phyloP scores from a whole-genome alignment of 202 grass and related monocot genomes.

The Elaeis oleifera region DNA sequence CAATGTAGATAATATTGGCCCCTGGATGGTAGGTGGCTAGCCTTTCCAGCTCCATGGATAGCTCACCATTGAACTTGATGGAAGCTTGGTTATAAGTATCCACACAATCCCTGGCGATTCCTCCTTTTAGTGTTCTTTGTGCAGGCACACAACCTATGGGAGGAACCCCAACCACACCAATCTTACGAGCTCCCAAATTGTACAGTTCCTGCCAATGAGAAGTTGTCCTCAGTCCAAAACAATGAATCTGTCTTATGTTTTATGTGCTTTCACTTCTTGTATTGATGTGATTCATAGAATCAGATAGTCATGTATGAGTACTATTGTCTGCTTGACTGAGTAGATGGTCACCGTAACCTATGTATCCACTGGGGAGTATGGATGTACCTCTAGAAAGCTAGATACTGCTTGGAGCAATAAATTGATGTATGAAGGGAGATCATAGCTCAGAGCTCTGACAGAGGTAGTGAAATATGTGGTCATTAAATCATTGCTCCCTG shows the following conservation, averaged over 20 bases:
- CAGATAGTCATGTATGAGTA: too few species aligned
- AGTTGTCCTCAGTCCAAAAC: too few species aligned
- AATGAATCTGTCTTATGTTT: too few species aligned
- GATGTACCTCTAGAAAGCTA: constrained; percentile 30
- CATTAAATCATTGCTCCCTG: constrained; percentile 36
- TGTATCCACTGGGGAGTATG: too few species aligned
- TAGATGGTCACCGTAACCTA: too few species aligned
- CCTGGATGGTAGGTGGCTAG: neutral
- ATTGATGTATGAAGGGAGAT: constrained; percentile 34
- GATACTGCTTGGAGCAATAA: constrained; percentile 21
- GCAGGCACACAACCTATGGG: constrained; percentile 11
- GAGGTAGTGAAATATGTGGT: constrained; percentile 30
- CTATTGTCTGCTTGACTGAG: too few species aligned
- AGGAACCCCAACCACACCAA: neutral
- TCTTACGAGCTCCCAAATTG: constrained; percentile 8
- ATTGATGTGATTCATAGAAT: too few species aligned
- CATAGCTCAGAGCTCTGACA: constrained; percentile 24
- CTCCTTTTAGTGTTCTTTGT: constrained; percentile 1
- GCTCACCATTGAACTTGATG: neutral
- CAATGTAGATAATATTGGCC: neutral
- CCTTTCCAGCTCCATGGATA: neutral
- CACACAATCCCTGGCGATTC: constrained; percentile 4
- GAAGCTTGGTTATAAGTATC: neutral
- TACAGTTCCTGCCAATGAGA: neutral
- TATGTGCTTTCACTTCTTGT: too few species aligned